A percentile compares a stretch with the other conserved stretches of the same genome.
Evolutionary conservation across 305 asterid species (phyloP).

Genomic region (Petunia hybrid): DNA sequence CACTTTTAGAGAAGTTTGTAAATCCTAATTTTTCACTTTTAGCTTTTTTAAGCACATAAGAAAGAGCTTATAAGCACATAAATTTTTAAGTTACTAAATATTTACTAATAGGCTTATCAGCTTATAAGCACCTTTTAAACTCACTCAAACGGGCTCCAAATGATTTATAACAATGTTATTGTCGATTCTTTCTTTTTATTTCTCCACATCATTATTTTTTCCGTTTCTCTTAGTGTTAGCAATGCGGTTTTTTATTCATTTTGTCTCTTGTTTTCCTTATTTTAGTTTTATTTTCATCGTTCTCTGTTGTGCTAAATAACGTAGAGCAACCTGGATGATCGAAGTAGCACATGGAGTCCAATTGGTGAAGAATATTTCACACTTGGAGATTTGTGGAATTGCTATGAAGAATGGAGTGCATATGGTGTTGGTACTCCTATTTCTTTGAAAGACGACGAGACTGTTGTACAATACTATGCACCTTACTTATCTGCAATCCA

Average conservation of each 20-base stretch:
- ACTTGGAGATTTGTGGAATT: slow-evolving; percentile 28
- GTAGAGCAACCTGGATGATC: slow-evolving; percentile 23
- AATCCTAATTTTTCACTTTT: no score
- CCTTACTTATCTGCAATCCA: slow-evolving; percentile 35
- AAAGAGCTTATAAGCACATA: no score
- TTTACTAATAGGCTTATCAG: no score
- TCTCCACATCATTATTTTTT: background rate
- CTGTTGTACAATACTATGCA: slow-evolving; percentile 33
- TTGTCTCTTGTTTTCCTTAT: background rate
- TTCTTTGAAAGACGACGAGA: slow-evolving; percentile 11
- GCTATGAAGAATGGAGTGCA: slow-evolving; percentile 42
- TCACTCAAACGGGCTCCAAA: background rate
- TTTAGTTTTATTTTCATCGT: background rate
- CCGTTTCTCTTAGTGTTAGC: background rate
- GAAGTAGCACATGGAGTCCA: slow-evolving; percentile 21
- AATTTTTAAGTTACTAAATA: no score
- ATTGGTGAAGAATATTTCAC: slow-evolving; percentile 22
- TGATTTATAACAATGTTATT: background rate
- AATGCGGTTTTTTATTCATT: background rate
- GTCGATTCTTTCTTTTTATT: background rate
- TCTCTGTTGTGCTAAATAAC: background rate
- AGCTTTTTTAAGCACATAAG: no score
- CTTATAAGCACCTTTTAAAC: no score
- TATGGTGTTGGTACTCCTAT: slow-evolving; percentile 34
- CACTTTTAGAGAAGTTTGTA: no score